These are phyloP conservation scores for Populus ilicifolia DNA, from an alignment of 345 rosid genomes.

Conservation along the genomic window DNA sequence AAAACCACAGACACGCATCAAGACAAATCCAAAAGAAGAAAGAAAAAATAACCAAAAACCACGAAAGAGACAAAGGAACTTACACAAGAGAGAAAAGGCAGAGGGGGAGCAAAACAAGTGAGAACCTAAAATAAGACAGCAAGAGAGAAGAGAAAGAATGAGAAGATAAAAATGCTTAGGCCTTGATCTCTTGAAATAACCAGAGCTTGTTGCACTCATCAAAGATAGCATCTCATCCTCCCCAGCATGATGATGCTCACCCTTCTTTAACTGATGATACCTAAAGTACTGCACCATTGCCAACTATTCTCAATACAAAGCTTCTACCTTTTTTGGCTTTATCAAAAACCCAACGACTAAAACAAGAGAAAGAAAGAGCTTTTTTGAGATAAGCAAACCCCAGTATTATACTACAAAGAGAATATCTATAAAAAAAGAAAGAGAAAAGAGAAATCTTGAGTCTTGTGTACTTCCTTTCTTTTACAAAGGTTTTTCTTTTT, in stretches of 20 bases:
- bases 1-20: slow-evolving; percentile 11
- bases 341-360: not conserved
- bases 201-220: slow-evolving; percentile 27
- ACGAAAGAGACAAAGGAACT: slow-evolving; percentile 17
- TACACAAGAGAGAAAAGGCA: slow-evolving; percentile 52
- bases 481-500: not conserved
- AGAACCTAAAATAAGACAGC: slow-evolving; percentile 52
- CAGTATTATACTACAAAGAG: not conserved
- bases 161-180: slow-evolving; percentile 56
- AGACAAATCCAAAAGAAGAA: not conserved
- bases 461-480: not conserved
- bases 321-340: not conserved
- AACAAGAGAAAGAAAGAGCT: not conserved
- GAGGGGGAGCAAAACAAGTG: slow-evolving; percentile 45
- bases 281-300: slow-evolving; percentile 49
- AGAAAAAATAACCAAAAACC: not conserved
- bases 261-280: slow-evolving; percentile 43
- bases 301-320: not conserved
- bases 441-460: too few species aligned
- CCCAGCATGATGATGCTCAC: slow-evolving; percentile 37
- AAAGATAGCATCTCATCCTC: slow-evolving; percentile 36
- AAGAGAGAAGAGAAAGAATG: slow-evolving; percentile 62
- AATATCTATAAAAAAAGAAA: too few species aligned
- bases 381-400: not conserved
- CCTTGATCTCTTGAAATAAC: slow-evolving; percentile 45